Evolutionary conservation across 202 grass and related monocot species (phyloP), one percentile per base, ranked within the genome.

Genomic region (Cymbopogon flexuosus): DNA sequence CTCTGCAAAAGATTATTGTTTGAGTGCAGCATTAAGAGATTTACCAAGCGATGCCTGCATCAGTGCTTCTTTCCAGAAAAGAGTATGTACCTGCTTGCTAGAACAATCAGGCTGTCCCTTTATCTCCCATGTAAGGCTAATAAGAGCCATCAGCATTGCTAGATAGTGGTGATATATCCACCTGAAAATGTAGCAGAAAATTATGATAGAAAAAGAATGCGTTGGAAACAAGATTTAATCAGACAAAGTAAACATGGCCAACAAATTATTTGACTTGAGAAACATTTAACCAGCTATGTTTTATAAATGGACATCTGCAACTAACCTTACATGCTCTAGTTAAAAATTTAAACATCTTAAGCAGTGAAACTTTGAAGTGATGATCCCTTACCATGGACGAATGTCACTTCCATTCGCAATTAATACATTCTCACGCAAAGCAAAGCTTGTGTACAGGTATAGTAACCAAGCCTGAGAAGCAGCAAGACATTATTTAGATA

Each of bases 101-200:
- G 90, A 93, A 85, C 96, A 99, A 85, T 91, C 92, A 87, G 92
- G 84, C 35, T 95, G 90, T 67, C 88, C 83, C 82, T 93, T 98
- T 84, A 98, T 87, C 75, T 95, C 96, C 96, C 96, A 99, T 52
- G 92, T 99, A 75, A 98, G 90, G 71, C 96, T 99, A 39, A 99
- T 87, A 83, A 99, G 86, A 54, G 96, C 92, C 90, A 96, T 99
- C 61, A 90, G 31, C 92, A 99, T 99, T 45, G 92, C 92, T 79
- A 93, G 92, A 75, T 99, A 95, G 75, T 99, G 96, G 81, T 99
- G 96, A 63, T 85, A 95, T 85, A 95, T 95, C 96, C 96, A 99
- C 96, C 92, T 99, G 49, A 88, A 70, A 72, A 27, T 31, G 75
- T 64, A 69, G 52, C 22, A 81, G 45, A 1, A 0, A 64, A 68